Base-by-base conservation (phyloP, 768 basidiomycete species). In the Termitomyces sp. region DNA sequence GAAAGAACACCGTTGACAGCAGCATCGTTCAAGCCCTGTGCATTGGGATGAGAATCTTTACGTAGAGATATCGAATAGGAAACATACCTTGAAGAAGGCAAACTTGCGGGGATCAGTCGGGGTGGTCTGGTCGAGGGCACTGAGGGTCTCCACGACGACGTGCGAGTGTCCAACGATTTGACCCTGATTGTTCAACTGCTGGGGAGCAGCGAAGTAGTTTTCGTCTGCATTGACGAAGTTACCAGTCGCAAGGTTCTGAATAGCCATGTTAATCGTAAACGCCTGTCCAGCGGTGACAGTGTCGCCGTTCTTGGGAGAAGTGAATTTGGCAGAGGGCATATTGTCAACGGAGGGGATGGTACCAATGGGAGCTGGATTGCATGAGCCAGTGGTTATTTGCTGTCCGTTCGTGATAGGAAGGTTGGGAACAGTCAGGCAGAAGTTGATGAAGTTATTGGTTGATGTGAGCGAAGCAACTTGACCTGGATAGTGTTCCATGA, bases 401-500 rank as follows among this genome's bases (percentile, higher is more conserved):
- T 77, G 66, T n/a, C 84, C 84, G 69, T 86, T 71, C 40, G 84
- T 85, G 62, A 85, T 70, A 18, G 80, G 79, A 57, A 78, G 71
- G 59, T 78, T 69, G 39, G 76, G 72, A 9, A 71, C 68, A 13
- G 74, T 78, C 16, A 75, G 68, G 66, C 82, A 85, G 68, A 79
- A 79, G 74, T 83, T 81, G 75, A 82, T 81, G 65, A 83, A 87
- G 75, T 87, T 86, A 74, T 87, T 84, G 20, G 73, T 74, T n/a
- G 81, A 82, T 1, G 82, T 81, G 33, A 78, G 68, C 6, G 81
- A 84, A 7, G 79, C 69, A 57, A 78, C 78, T 68, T 83, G 81
- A 49, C 81, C 81, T 66, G 28, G 72, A 70, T 8, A 42, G 39
- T n/a, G 32, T 45, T 20, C 18, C 40, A 33, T 54, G 55, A 44